These are phyloP conservation scores for Penicillium nucicola DNA, from an alignment of 495 filamentous ascomycete genomes.

Conservation along the genomic window DNA sequence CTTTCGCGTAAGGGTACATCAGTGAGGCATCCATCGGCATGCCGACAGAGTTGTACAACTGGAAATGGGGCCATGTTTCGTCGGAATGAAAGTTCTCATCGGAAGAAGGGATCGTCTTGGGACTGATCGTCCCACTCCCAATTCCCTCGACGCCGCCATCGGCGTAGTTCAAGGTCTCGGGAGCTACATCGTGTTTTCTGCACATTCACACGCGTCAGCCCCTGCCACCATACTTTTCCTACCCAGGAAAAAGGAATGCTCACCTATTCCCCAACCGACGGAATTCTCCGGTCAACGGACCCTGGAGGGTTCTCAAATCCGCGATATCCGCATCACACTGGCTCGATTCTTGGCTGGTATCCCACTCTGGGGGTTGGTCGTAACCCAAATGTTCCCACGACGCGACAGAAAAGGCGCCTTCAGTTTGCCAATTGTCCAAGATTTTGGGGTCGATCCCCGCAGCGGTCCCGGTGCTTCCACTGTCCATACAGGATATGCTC, in stretches of 20 bases:
- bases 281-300: conserved; percentile 28
- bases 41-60: conserved; percentile 36
- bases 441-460: conserved; percentile 51
- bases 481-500: conserved; percentile 43
- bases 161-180: conserved; percentile 31
- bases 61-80: conserved; percentile 42
- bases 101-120: conserved; percentile 41
- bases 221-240: background rate
- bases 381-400: conserved; percentile 41
- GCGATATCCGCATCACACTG: conserved; percentile 40
- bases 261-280: conserved; percentile 27
- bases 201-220: conserved; percentile 16
- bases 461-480: conserved; percentile 38
- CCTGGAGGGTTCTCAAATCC: conserved; percentile 33
- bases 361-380: conserved; percentile 43
- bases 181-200: conserved; percentile 30
- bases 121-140: conserved; percentile 42
- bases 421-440: conserved; percentile 43
- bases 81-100: conserved; percentile 45
- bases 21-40: conserved; percentile 38
- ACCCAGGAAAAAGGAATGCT: conserved; percentile 1
- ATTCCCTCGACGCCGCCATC: conserved; percentile 34
- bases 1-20: conserved; percentile 40
- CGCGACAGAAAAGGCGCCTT: conserved; percentile 35
- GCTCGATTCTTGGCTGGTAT: conserved; percentile 44